Evolutionary conservation across 495 filamentous ascomycete species (phyloP).

Genomic region (Penicillium simplicissimum): DNA sequence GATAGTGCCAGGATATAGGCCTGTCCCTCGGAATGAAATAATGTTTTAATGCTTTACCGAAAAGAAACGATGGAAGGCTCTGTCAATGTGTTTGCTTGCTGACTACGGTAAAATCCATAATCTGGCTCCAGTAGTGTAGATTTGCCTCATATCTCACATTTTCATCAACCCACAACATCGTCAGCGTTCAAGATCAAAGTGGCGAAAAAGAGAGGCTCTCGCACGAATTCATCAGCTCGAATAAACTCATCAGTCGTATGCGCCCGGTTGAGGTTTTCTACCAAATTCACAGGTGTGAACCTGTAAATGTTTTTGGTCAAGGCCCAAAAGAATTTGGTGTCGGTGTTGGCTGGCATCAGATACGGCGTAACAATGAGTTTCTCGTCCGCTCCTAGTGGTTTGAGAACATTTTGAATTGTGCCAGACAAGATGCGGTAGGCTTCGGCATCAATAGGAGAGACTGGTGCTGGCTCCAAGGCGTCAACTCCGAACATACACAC

Average conservation of each 20-base stretch:
- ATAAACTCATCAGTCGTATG: constrained; percentile 56
- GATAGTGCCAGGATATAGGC: too few relatives aligned
- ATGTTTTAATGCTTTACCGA: too few relatives aligned
- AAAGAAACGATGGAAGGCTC: too few relatives aligned
- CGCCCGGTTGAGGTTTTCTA: constrained; percentile 37
- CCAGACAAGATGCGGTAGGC: constrained; percentile 50
- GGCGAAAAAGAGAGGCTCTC: constrained; percentile 20
- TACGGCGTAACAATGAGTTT: constrained; percentile 54
- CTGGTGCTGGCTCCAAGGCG: constrained; percentile 49
- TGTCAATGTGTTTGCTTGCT: too few relatives aligned
- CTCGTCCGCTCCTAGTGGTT: constrained; percentile 43
- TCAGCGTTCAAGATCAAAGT: constrained; percentile 22
- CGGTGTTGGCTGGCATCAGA: constrained; percentile 64
- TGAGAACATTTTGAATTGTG: constrained; percentile 54
- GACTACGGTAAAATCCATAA: too few relatives aligned
- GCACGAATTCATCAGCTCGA: constrained; percentile 17
- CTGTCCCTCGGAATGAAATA: too few relatives aligned
- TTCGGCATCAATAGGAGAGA: constrained; percentile 50
- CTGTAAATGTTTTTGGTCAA: constrained; percentile 59
- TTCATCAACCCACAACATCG: constrained; percentile 12
- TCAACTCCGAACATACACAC: constrained; percentile 26
- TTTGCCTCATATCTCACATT: background rate
- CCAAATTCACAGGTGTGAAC: constrained; percentile 42
- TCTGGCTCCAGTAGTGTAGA: background rate
- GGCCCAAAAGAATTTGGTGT: constrained; percentile 61